A percentile compares a stretch with the other conserved stretches of the same genome.
Conservation (phyloP, 306 rosid species). For the Morella rubra region DNA sequence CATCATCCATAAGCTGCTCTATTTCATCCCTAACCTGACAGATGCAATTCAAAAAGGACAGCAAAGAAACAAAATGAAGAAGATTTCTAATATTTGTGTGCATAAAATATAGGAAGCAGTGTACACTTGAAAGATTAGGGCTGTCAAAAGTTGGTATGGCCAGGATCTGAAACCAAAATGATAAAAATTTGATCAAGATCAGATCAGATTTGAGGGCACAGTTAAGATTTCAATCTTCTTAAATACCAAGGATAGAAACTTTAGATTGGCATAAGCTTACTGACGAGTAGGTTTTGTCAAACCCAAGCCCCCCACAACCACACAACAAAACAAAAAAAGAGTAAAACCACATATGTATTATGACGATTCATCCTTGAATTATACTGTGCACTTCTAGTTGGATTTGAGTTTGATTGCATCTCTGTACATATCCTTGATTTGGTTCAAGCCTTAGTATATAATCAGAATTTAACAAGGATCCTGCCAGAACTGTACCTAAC, state of each 20-base stretch:
- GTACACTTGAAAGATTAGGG: neutral
- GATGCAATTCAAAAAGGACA: conserved; percentile 28
- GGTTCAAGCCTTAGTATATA: neutral
- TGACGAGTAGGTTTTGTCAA: neutral
- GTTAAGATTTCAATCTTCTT: neutral
- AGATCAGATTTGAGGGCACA: neutral
- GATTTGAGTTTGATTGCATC: neutral
- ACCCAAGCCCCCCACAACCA: too few relatives aligned
- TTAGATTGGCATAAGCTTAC: neutral
- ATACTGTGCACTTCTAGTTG: neutral
- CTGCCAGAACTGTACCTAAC: neutral
- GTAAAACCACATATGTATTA: neutral
- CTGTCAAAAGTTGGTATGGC: neutral
- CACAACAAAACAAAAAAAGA: neutral
- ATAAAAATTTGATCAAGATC: neutral
- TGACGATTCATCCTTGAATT: neutral
- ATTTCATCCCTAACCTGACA: conserved; percentile 96
- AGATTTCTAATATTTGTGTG: conserved; percentile 17
- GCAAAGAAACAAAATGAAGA: conserved; percentile 6
- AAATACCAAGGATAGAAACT: neutral
- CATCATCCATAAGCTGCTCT: conserved; percentile 99
- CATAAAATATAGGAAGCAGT: conserved; percentile 21
- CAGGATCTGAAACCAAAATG: conserved; percentile 4
- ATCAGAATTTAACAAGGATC: neutral
- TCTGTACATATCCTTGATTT: neutral